Base-by-base conservation (phyloP, 1,284 basidiomycete genomes). In the Puccinia hordei region DNA sequence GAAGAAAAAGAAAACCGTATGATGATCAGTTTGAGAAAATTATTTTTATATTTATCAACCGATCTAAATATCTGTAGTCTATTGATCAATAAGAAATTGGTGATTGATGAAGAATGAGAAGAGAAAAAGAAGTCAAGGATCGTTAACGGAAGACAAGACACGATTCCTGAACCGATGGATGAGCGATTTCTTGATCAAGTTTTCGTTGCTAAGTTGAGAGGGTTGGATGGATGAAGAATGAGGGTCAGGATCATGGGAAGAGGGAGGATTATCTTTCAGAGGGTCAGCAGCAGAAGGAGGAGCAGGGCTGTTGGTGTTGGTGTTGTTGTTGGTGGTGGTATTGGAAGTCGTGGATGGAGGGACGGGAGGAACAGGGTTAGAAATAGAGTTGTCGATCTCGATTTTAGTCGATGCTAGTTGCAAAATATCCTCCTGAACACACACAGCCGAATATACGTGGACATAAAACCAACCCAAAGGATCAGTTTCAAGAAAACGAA, bases 361-460 rank as follows among this genome's bases (percentile, higher is more conserved):
- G 33, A 10, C 27, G 15, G 61, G 9, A 27, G 27, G 53, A 13
- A 35, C 44, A 41, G 41, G 2, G 19, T 38, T 46, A 17, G 66
- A 69, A 13, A 69, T 69, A 4, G 44, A 49, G 41, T 53, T 46
- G 33, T 98, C 95, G 19, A 98, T 88, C 49, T 92, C 91, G 73
- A 98, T 88, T 87, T 98, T 98, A 53, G 93, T 94, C 86, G 92
- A 88, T 2, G 94, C 95, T 19, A 97, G 89, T n/a, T 89, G 89
- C 38, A 94, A 87, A 90, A 98, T 98, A 85, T 97, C 94, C 86
- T 98, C 95, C 87, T 72, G 81, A 83, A 49, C 57, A 27, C 24
- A 22, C 33, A 38, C 49, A n/a, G n/a, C n/a, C n/a, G n/a, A n/a
- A n/a, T n/a, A n/a, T n/a, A n/a, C n/a, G n/a, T n/a, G n/a, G n/a